A percentile compares a stretch with the other conserved stretches of the same genome.
These are phyloP conservation scores for Agaricus sinodeliciosus DNA, from an alignment of 768 basidiomycete species.

Conservation along the genomic window DNA sequence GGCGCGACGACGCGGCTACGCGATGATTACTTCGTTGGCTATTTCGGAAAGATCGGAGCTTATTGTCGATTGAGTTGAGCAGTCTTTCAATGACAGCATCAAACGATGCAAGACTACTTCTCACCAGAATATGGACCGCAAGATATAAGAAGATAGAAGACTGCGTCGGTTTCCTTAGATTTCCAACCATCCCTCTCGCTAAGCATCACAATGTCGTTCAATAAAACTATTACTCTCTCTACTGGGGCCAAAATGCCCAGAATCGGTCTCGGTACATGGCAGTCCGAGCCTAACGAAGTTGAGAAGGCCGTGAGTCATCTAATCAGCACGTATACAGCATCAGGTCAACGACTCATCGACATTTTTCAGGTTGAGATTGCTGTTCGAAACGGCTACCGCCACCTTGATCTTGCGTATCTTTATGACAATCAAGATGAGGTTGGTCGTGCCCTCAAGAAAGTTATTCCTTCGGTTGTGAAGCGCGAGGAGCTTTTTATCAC, in stretches of 20 bases:
- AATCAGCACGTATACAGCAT: not conserved
- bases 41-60: too few species aligned
- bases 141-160: too few species aligned
- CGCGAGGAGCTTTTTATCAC: not conserved
- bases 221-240: constrained; percentile 33
- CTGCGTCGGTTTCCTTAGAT: too few species aligned
- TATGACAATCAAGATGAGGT: not conserved
- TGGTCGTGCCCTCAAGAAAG: not conserved
- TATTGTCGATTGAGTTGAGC: too few species aligned
- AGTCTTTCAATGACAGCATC: too few species aligned
- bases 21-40: too few species aligned
- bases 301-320: constrained; percentile 49
- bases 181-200: not conserved
- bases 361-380: not conserved
- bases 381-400: not conserved
- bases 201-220: constrained; percentile 29
- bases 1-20: too few species aligned
- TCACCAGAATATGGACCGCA: not conserved
- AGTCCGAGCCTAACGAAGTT: constrained; percentile 69
- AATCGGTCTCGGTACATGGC: constrained; percentile 82
- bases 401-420: not conserved
- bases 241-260: constrained; percentile 55
- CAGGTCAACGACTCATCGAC: not conserved
- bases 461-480: not conserved
- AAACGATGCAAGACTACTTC: not conserved